Percentiles rank a stretch among this genome's conserved stretches.
Evolutionary conservation across 768 basidiomycete species (phyloP).

Genomic region (Pisolithus microcarpus): DNA sequence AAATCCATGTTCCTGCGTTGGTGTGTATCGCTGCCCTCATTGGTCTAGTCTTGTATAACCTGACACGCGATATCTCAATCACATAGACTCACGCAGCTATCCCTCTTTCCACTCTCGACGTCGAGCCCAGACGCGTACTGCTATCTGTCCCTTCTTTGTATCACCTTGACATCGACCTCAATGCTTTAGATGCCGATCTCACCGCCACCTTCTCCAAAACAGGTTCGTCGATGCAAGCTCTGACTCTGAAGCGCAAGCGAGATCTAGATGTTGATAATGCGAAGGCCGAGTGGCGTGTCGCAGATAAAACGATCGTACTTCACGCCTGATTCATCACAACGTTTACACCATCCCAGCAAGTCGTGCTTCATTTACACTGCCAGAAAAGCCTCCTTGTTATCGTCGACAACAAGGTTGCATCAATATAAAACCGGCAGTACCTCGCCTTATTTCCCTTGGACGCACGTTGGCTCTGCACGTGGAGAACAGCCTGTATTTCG

Average conservation of each 20-base stretch:
- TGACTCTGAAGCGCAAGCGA: conserved; percentile 51
- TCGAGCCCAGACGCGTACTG: conserved; percentile 56
- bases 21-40: conserved; percentile 34
- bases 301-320: conserved; percentile 43
- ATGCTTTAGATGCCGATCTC: conserved; percentile 50
- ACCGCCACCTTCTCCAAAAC: conserved; percentile 17
- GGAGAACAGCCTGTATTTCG: too few relatives aligned
- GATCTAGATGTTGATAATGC: conserved; percentile 57
- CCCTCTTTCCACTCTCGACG: conserved; percentile 46
- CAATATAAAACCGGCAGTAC: too few relatives aligned
- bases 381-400: too few relatives aligned
- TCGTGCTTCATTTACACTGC: too few relatives aligned
- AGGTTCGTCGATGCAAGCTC: conserved; percentile 19
- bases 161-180: conserved; percentile 51
- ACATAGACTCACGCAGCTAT: conserved; percentile 42
- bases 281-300: conserved; percentile 61
- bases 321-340: conserved; percentile 24
- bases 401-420: too few relatives aligned
- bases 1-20: conserved; percentile 47
- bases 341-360: not conserved
- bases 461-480: too few relatives aligned
- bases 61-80: not conserved
- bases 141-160: conserved; percentile 43
- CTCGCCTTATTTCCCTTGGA: too few relatives aligned
- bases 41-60: conserved; percentile 6